phyloP scores from a whole-genome alignment of 495 filamentous ascomycete species.

The Filosporella fistucella region DNA sequence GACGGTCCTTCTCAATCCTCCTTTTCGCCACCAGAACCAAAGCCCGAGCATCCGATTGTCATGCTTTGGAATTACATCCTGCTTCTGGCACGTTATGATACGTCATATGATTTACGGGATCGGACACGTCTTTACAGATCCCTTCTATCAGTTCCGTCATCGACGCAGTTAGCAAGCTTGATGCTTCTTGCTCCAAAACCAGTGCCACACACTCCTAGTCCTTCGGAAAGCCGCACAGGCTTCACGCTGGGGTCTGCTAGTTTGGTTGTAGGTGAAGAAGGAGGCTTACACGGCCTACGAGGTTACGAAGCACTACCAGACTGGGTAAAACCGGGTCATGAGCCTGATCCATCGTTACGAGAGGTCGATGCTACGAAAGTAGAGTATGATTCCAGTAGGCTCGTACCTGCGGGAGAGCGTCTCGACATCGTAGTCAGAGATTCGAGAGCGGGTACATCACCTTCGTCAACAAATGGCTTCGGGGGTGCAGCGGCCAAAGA shows the following conservation, averaged over 20 bases:
- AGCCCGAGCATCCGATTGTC: slow-evolving; percentile 62
- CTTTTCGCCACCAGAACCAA: slow-evolving; percentile 23
- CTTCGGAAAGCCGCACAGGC: slow-evolving; percentile 71
- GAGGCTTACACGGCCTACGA: slow-evolving; percentile 60
- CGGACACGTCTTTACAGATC: slow-evolving; percentile 83
- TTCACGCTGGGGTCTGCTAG: slow-evolving; percentile 78
- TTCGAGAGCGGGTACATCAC: slow-evolving; percentile 11
- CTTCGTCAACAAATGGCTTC: slow-evolving; percentile 21
- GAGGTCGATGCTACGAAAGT: slow-evolving; percentile 34
- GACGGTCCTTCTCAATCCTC: slow-evolving; percentile 19
- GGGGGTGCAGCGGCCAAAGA: slow-evolving; percentile 22
- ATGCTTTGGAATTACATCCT: slow-evolving; percentile 81
- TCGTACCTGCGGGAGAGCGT: slow-evolving; percentile 57
- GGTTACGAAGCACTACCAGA: slow-evolving; percentile 77
- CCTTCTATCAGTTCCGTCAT: slow-evolving; percentile 66
- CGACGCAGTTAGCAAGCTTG: slow-evolving; percentile 80
- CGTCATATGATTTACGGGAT: slow-evolving; percentile 91
- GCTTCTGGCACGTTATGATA: slow-evolving; percentile 83
- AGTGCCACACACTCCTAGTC: slow-evolving; percentile 79
- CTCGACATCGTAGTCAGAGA: slow-evolving; percentile 50
- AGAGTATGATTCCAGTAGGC: slow-evolving; percentile 35
- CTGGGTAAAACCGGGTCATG: slow-evolving; percentile 77
- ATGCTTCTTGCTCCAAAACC: slow-evolving; percentile 93
- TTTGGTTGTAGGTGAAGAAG: slow-evolving; percentile 74
- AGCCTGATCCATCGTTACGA: slow-evolving; percentile 73